Evolutionary conservation across 139 green algal genomes (phyloP).

Genomic region (Zygnema circumcarinatum): DNA sequence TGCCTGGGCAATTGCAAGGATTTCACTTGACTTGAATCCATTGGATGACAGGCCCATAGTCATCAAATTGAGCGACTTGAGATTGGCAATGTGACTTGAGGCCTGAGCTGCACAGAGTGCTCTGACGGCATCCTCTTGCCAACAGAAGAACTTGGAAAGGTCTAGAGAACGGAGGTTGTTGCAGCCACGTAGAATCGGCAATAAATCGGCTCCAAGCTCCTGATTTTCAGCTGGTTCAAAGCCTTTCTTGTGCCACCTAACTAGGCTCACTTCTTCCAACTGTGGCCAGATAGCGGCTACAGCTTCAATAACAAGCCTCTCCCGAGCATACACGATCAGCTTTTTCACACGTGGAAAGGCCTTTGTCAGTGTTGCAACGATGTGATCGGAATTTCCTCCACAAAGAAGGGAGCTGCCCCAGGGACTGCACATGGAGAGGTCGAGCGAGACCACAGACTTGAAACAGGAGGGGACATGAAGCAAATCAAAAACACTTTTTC

Average conservation of each 20-base stretch:
- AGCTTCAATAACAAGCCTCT: not conserved
- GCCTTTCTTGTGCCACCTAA: slow-evolving; percentile 28
- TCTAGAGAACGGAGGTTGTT: not conserved
- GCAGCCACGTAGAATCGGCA: not conserved
- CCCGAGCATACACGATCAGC: slow-evolving; percentile 14
- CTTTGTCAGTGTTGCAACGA: not conserved
- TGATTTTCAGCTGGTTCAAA: not conserved
- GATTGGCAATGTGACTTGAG: not conserved
- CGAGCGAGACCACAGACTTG: slow-evolving; percentile 1
- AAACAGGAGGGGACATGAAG: slow-evolving; percentile 23
- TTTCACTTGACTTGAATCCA: not conserved
- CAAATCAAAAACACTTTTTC: slow-evolving; percentile 1
- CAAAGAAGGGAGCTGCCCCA: not conserved
- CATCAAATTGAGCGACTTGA: slow-evolving; percentile 21
- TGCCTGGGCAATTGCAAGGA: not conserved
- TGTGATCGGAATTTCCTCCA: no score
- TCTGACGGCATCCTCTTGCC: not conserved
- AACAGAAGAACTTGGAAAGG: slow-evolving; percentile 26
- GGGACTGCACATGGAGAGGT: slow-evolving; percentile 30
- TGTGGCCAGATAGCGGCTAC: slow-evolving; percentile 27
- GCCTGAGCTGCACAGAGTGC: not conserved
- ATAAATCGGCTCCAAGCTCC: slow-evolving; percentile 11
- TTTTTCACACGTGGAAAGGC: slow-evolving; percentile 39
- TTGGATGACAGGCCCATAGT: not conserved
- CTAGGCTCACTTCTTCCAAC: slow-evolving; percentile 23